Conservation (phyloP, 768 basidiomycete genomes). For the Mrakia frigida region DNA sequence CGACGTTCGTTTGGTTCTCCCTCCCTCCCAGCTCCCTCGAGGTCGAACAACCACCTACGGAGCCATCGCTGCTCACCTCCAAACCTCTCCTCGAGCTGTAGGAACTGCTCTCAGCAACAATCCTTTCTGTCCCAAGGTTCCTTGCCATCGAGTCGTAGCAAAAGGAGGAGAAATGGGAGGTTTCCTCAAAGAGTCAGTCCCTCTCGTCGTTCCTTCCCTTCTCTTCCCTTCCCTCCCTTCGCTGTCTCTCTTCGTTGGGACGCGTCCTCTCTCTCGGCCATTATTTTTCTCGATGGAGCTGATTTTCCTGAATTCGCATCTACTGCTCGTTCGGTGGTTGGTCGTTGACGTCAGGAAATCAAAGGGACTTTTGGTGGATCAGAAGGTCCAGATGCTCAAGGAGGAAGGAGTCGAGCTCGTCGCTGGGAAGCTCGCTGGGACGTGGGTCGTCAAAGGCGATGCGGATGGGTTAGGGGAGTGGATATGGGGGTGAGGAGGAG, state of each 20-base stretch:
- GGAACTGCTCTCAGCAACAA: slow-evolving; percentile 61
- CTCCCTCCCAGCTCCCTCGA: neutral
- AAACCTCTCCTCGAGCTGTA: slow-evolving; percentile 42
- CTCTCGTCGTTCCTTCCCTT: too few relatives aligned
- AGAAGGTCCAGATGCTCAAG: slow-evolving; percentile 53
- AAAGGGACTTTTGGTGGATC: slow-evolving; percentile 46
- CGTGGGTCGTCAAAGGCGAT: neutral
- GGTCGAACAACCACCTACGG: slow-evolving; percentile 4
- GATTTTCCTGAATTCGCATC: neutral
- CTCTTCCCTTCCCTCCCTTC: too few relatives aligned
- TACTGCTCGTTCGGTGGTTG: neutral
- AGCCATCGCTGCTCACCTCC: neutral
- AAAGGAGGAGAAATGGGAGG: slow-evolving; percentile 60
- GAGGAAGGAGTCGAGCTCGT: slow-evolving; percentile 56
- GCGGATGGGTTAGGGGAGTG: neutral
- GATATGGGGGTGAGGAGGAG: neutral
- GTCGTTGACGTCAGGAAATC: slow-evolving; percentile 39
- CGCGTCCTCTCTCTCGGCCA: slow-evolving; percentile 41
- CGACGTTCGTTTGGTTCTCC: neutral
- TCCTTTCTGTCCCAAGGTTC: slow-evolving; percentile 62
- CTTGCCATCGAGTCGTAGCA: slow-evolving; percentile 66
- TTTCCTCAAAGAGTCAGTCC: slow-evolving; percentile 55
- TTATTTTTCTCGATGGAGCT: neutral
- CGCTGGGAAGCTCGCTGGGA: neutral
- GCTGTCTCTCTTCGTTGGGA: too few relatives aligned